Evolutionary conservation across 208 protist genomes (phyloP).

Genomic region (Leishmania arabica): DNA sequence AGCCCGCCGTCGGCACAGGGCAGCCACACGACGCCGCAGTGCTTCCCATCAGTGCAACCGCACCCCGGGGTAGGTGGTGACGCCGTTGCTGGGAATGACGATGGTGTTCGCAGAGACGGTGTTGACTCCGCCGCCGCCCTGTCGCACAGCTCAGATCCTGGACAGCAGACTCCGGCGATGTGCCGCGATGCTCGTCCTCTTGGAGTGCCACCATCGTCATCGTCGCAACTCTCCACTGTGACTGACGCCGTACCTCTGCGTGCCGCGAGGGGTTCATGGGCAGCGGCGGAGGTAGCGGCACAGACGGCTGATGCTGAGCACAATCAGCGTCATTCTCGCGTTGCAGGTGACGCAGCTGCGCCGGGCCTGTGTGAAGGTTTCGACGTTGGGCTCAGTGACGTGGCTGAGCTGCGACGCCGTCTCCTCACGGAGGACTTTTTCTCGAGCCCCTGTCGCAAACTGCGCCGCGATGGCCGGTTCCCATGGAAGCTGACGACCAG

Average conservation of each 20-base stretch:
- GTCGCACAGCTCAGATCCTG: background rate
- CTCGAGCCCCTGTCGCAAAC: slow-evolving; percentile 40
- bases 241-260: background rate
- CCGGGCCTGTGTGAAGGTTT: background rate
- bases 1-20: background rate
- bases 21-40: background rate
- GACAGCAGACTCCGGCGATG: background rate
- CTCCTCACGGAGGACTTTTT: slow-evolving; percentile 48
- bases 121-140: background rate
- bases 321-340: background rate
- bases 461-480: slow-evolving; percentile 38
- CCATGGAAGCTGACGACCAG: slow-evolving; percentile 50
- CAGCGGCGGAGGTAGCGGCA: background rate
- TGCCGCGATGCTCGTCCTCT: background rate
- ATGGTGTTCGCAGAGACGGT: background rate
- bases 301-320: background rate
- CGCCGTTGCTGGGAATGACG: background rate
- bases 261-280: background rate
- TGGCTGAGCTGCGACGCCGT: slow-evolving; percentile 26
- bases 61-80: background rate
- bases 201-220: background rate
- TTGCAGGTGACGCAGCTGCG: background rate
- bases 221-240: background rate
- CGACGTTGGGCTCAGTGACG: slow-evolving; percentile 4
- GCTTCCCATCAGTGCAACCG: background rate